Evolutionary conservation across 1,284 basidiomycete genomes (phyloP).

Genomic region (Vanrija sp.): DNA sequence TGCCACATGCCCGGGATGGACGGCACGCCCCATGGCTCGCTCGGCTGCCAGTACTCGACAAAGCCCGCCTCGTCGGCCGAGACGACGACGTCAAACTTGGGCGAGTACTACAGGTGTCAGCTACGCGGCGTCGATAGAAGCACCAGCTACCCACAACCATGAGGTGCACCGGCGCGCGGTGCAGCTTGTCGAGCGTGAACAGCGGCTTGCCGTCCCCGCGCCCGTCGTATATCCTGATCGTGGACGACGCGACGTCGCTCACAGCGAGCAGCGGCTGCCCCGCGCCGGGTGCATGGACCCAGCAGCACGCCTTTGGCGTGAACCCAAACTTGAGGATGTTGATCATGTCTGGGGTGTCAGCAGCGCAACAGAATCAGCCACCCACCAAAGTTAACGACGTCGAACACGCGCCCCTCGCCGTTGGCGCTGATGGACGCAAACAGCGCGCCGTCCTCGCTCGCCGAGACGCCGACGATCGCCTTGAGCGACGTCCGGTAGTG

Average conservation of each 20-base stretch:
- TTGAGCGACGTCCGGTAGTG: slow-evolving; percentile 87
- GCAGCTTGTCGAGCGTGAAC: slow-evolving; percentile 69
- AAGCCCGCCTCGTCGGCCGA: slow-evolving; percentile 94
- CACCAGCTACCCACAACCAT: slow-evolving; percentile 65
- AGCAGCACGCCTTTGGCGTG: slow-evolving; percentile 79
- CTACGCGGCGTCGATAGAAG: neutral
- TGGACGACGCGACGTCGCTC: slow-evolving; percentile 72
- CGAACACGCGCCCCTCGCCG: slow-evolving; percentile 87
- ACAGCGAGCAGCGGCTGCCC: slow-evolving; percentile 85
- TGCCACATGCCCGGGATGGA: slow-evolving; percentile 77
- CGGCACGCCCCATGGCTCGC: slow-evolving; percentile 79
- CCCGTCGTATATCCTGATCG: slow-evolving; percentile 87
- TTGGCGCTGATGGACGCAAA: slow-evolving; percentile 86
- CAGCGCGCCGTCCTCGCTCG: slow-evolving; percentile 87
- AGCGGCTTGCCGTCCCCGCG: slow-evolving; percentile 76
- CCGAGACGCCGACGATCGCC: slow-evolving; percentile 72
- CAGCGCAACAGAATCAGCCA: slow-evolving; percentile 7
- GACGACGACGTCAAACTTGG: slow-evolving; percentile 82
- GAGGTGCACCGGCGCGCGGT: slow-evolving; percentile 81
- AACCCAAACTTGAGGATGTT: slow-evolving; percentile 91
- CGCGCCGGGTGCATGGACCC: slow-evolving; percentile 86
- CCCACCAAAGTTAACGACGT: slow-evolving; percentile 92
- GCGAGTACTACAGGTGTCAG: slow-evolving; percentile 65
- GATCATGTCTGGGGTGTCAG: slow-evolving; percentile 75
- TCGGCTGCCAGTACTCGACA: slow-evolving; percentile 92